Percentiles rank a stretch among this genome's conserved stretches.
These are phyloP conservation scores for Zopfochytrium polystomum DNA, from an alignment of 371 early-diverging fungal genomes.

Conservation along the genomic window DNA sequence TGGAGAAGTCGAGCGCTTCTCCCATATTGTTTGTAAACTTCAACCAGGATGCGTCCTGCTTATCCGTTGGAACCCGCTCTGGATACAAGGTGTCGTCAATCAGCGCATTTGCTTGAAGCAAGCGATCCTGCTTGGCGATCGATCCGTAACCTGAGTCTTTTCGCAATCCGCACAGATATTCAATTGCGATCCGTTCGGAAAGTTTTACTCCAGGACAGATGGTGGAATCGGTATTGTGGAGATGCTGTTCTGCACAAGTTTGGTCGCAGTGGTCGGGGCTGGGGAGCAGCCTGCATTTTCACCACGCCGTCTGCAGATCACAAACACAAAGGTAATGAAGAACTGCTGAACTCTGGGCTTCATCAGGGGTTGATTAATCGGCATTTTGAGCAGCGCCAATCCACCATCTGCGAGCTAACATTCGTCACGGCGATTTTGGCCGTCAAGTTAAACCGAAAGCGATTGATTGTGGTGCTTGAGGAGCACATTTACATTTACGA, in stretches of 20 bases:
- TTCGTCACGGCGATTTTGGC: slow-evolving; percentile 88
- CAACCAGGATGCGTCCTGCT: slow-evolving; percentile 83
- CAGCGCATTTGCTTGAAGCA: too few relatives aligned
- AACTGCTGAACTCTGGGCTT: not conserved
- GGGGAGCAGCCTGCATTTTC: slow-evolving; percentile 87
- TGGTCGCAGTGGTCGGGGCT: slow-evolving; percentile 94
- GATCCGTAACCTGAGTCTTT: too few relatives aligned
- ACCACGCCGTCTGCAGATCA: slow-evolving; percentile 86
- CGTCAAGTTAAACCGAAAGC: slow-evolving; percentile 90
- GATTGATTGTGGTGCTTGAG: slow-evolving; percentile 88
- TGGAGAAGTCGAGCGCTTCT: slow-evolving; percentile 31
- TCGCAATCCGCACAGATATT: slow-evolving; percentile 57
- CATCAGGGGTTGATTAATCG: not conserved
- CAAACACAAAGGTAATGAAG: slow-evolving; percentile 88
- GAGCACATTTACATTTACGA: slow-evolving; percentile 66
- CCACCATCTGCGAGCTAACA: slow-evolving; percentile 92
- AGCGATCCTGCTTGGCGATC: too few relatives aligned
- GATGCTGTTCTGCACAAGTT: slow-evolving; percentile 92
- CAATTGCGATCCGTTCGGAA: slow-evolving; percentile 92
- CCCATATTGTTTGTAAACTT: slow-evolving; percentile 67
- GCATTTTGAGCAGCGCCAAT: slow-evolving; percentile 67
- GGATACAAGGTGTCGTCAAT: too few relatives aligned
- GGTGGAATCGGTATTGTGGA: slow-evolving; percentile 91
- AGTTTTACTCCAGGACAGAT: slow-evolving; percentile 69
- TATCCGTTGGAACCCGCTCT: slow-evolving; percentile 81